Base-by-base conservation (phyloP, 129 eudicot species). In the Saposhnikovia divaricata region DNA sequence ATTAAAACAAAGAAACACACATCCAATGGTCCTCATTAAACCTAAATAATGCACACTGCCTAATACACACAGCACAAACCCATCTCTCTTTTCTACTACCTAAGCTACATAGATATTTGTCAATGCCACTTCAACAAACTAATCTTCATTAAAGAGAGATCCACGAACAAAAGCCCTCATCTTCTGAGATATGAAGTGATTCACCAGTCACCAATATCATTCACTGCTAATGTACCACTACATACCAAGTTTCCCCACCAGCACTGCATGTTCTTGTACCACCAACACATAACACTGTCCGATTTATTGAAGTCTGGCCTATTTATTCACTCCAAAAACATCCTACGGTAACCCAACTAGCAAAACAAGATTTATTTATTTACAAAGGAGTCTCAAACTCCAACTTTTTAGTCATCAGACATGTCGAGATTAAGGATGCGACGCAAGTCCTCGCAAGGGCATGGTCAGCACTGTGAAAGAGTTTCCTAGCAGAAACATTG, bases 341-440 rank as follows among this genome's bases (percentile, higher is more conserved):
- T 72, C 48, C 91, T 85, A 80, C 78, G 78, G 61, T 84, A 82
- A 73, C 19, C 71, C 48, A 73, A 28, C 73, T 53, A 77, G 42
- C 61, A 47, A 81, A 81, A 85, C 78, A 69, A 81, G 83, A 45
- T 45, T 77, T 82, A 69, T 79, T 86, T 88, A 92, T 88, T 84
- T 92, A 89, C 94, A 88, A 13, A 66, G 83, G 89, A 86, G 85
- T 76, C 44, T 8, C 40, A 23, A 81, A 79, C 89, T 81, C 85
- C 85, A 31, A 18, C 55, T 69, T 69, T 61, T 89, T 93, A 90
- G 66, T 89, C 89, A 79, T 92, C 88, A 48, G 85, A 55, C 81
- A 86, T 28, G 40, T 95, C 98, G 75, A 95, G 97, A 79, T 95
- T 92, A 78, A 95, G 96, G 55, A 95, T 95, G 89, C 98, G 97